These are phyloP conservation scores for Psilocybe azurescens DNA, from an alignment of 768 basidiomycete species.

Conservation along the genomic window DNA sequence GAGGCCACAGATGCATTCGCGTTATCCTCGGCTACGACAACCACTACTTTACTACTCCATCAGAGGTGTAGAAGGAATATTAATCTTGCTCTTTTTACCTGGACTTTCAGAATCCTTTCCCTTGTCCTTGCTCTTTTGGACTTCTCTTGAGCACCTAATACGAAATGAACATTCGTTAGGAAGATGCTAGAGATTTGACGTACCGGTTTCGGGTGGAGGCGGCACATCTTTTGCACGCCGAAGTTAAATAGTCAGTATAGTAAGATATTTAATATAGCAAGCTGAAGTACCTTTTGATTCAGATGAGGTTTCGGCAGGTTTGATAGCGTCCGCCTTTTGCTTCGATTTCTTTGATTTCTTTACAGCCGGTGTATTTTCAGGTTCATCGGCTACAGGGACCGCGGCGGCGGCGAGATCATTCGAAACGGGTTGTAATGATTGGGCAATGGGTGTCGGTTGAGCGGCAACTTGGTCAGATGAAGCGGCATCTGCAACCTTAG, in stretches of 20 bases:
- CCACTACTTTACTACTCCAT: background rate
- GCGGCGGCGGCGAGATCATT: background rate
- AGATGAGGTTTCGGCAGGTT: background rate
- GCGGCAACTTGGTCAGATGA: background rate
- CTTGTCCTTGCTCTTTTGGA: background rate
- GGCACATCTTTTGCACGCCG: background rate
- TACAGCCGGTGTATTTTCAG: background rate
- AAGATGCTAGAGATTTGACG: background rate
- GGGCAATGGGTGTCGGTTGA: background rate
- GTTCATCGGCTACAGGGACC: background rate
- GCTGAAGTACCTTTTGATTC: background rate
- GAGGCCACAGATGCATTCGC: background rate
- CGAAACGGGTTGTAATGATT: background rate
- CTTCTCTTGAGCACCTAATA: background rate
- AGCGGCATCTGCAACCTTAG: background rate
- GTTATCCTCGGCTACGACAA: background rate
- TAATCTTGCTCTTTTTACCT: background rate
- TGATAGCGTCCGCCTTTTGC: background rate
- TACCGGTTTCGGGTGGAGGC: background rate
- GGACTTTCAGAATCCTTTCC: background rate
- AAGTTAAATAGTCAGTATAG: background rate
- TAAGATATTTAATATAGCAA: background rate
- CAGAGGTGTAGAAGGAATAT: background rate
- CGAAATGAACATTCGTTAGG: background rate
- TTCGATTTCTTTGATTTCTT: slow-evolving; percentile 5